Percentiles rank a stretch among this genome's conserved stretches.
Evolutionary conservation across 345 rosid species (phyloP).

Genomic region (Gossypium longicalyx): DNA sequence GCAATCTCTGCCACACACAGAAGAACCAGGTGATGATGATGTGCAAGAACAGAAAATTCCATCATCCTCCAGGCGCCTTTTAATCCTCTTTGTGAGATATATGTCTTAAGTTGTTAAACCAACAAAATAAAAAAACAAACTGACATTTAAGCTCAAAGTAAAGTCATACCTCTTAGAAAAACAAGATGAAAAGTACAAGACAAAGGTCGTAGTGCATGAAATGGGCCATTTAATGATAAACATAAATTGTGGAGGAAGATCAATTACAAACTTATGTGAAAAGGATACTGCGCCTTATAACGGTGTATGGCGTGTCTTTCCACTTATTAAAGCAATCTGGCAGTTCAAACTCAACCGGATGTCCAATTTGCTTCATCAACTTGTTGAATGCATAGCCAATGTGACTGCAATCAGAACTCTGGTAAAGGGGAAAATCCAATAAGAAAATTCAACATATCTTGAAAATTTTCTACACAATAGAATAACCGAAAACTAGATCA

Average conservation of each 20-base stretch:
- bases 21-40: conserved; percentile 45
- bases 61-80: conserved; percentile 74
- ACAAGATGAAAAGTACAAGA: not conserved
- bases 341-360: conserved; percentile 65
- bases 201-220: not conserved
- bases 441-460: not conserved
- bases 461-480: not conserved
- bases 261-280: not conserved
- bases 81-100: conserved; percentile 78
- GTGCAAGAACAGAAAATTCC: conserved; percentile 96
- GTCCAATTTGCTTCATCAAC: conserved; percentile 61
- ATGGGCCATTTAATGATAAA: not conserved
- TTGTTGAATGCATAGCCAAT: conserved; percentile 53
- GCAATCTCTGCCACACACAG: conserved; percentile 83
- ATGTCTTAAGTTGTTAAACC: conserved; percentile 53
- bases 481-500: not conserved
- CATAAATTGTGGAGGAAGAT: not conserved
- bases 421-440: conserved; percentile 24
- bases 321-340: conserved; percentile 73
- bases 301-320: conserved; percentile 60
- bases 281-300: conserved; percentile 85
- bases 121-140: conserved; percentile 19
- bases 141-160: not conserved
- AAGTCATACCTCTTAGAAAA: not conserved
- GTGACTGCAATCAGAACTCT: conserved; percentile 43